Percentiles rank a stretch among this genome's conserved stretches.
Evolutionary conservation across 2,329 filamentous ascomycete genomes (phyloP).

Genomic region (Aspergillus aculeatinus): DNA sequence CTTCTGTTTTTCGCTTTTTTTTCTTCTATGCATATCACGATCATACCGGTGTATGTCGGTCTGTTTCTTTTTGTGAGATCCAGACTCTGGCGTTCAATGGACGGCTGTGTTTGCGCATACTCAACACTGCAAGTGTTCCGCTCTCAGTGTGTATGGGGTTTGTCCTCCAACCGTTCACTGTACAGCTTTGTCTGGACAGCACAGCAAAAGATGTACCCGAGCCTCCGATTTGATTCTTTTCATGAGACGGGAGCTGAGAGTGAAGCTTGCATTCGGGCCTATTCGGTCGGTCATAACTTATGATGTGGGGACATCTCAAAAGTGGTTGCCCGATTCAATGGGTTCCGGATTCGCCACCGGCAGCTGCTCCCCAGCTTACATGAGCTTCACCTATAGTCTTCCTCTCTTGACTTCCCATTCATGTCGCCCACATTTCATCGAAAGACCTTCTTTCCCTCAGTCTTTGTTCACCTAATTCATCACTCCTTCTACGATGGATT

Average conservation of each 20-base stretch:
- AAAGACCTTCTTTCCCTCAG: neutral
- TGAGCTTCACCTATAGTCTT: neutral
- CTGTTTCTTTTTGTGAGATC: neutral
- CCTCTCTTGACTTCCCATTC: neutral
- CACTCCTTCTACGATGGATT: neutral
- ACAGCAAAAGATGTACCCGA: neutral
- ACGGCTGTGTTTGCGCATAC: neutral
- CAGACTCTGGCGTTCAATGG: neutral
- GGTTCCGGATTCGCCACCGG: conserved; percentile 4
- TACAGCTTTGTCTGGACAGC: neutral
- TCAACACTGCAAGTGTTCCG: neutral
- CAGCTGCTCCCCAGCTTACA: conserved; percentile 4
- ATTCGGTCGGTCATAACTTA: neutral
- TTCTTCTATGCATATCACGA: neutral
- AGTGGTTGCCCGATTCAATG: neutral
- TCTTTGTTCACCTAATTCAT: neutral
- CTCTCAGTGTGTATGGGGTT: neutral
- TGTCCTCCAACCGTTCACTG: neutral
- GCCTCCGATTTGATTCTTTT: neutral
- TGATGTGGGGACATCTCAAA: neutral
- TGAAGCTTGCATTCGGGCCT: neutral
- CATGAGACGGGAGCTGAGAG: neutral
- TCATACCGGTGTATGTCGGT: neutral
- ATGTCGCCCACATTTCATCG: neutral
- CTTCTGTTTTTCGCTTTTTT: neutral